phyloP scores from a whole-genome alignment of 2,329 filamentous ascomycete genomes.

The Colletotrichum trifolii region DNA sequence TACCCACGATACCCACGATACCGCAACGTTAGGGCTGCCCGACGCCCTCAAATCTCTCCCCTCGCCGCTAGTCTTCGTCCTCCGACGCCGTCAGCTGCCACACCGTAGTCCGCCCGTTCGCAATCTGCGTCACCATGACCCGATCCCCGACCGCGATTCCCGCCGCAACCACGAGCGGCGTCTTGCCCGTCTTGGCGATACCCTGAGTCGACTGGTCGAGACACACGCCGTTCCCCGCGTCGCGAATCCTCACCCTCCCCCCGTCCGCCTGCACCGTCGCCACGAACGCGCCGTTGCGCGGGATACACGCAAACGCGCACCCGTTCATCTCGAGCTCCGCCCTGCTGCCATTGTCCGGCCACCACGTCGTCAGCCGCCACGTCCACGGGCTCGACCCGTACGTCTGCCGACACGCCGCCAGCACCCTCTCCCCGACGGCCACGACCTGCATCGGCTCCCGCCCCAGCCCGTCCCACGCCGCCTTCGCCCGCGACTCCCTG shows the following conservation, averaged over 20 bases:
- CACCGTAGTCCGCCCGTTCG: slow-evolving; percentile 20
- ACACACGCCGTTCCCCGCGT: slow-evolving; percentile 23
- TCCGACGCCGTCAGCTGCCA: slow-evolving; percentile 27
- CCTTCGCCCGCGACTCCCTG: slow-evolving; percentile 19
- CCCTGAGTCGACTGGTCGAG: slow-evolving; percentile 33
- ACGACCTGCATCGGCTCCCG: slow-evolving; percentile 25
- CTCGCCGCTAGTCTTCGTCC: not conserved
- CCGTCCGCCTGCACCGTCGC: slow-evolving; percentile 30
- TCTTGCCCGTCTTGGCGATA: slow-evolving; percentile 30
- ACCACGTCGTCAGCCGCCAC: slow-evolving; percentile 30
- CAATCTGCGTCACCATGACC: slow-evolving; percentile 26
- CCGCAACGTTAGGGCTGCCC: not conserved
- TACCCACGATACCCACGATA: not conserved
- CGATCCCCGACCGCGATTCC: slow-evolving; percentile 18
- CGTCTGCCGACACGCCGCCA: slow-evolving; percentile 13
- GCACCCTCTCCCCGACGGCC: slow-evolving; percentile 4
- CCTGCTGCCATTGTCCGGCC: slow-evolving; percentile 18
- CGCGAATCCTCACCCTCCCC: slow-evolving; percentile 22
- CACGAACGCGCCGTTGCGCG: slow-evolving; percentile 16
- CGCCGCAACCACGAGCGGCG: slow-evolving; percentile 15
- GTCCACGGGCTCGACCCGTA: slow-evolving; percentile 2
- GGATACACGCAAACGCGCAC: slow-evolving; percentile 23
- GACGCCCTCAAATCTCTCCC: too few relatives aligned
- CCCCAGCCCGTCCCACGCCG: slow-evolving; percentile 11
- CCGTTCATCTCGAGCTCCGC: slow-evolving; percentile 28